Percentiles rank a stretch among this genome's conserved stretches.
These are phyloP conservation scores for Coprinopsis sp. DNA, from an alignment of 768 basidiomycete species.

Conservation along the genomic window DNA sequence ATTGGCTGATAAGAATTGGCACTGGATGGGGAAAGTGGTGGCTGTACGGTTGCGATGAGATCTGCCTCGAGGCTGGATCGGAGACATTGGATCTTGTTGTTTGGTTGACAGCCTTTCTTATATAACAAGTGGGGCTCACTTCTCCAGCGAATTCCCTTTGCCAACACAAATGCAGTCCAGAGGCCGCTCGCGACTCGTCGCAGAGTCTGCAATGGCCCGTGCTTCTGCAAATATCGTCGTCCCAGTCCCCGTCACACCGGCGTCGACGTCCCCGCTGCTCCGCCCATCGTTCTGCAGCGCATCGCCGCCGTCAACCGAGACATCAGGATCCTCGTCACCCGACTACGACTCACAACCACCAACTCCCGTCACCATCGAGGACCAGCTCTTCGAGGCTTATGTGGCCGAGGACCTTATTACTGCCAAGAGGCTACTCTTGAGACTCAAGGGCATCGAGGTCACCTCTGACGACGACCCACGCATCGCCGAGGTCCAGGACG, in stretches of 20 bases:
- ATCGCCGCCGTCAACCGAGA: constrained; percentile 1
- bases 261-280: constrained; percentile 18
- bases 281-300: constrained; percentile 11
- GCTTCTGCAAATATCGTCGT: constrained; percentile 27
- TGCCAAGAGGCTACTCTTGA: constrained; percentile 59
- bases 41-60: neutral
- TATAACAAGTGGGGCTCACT: constrained; percentile 8
- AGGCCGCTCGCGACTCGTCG: constrained; percentile 31
- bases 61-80: neutral
- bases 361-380: constrained; percentile 46
- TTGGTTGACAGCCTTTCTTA: constrained; percentile 19
- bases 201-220: constrained; percentile 38
- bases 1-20: constrained; percentile 17
- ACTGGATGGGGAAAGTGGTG: constrained; percentile 1
- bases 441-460: constrained; percentile 59
- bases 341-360: constrained; percentile 41
- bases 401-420: constrained; percentile 63
- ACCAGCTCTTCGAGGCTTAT: constrained; percentile 65
- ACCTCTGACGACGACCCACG: constrained; percentile 56
- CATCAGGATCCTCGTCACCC: constrained; percentile 19
- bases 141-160: constrained; percentile 12
- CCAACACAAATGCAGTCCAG: constrained; percentile 12
- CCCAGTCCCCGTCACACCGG: constrained; percentile 20
- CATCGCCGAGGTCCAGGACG: constrained; percentile 54
- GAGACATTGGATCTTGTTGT: neutral